Percentiles rank a stretch among this genome's conserved stretches.
phyloP scores from a whole-genome alignment of 352 stramenopile genomes.

The Globisporangium rhizosaccharum region DNA sequence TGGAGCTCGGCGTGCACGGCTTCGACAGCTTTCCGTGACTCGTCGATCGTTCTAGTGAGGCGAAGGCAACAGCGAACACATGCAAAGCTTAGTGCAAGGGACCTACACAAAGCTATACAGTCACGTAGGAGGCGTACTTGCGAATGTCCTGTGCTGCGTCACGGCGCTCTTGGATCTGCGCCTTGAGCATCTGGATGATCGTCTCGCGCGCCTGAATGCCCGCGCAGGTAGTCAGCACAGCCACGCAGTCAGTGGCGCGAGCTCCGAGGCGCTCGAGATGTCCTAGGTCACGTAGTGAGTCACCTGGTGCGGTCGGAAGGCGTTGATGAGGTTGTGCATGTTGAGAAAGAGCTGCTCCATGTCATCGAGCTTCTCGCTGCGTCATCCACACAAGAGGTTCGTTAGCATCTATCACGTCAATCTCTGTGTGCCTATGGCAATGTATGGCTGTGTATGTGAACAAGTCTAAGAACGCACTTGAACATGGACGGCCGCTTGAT shows the following conservation, averaged over 20 bases:
- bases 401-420: not conserved
- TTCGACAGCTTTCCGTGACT: slow-evolving; percentile 54
- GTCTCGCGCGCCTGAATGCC: slow-evolving; percentile 50
- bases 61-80: not conserved
- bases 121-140: slow-evolving; percentile 15
- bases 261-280: too few species aligned
- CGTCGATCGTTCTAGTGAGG: slow-evolving; percentile 48
- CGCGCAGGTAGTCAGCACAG: not conserved
- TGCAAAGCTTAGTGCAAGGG: not conserved
- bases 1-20: slow-evolving; percentile 56
- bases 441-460: not conserved
- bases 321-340: slow-evolving; percentile 89
- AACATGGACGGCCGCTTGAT: slow-evolving; percentile 75
- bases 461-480: slow-evolving; percentile 43
- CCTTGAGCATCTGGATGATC: slow-evolving; percentile 79
- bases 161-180: slow-evolving; percentile 68
- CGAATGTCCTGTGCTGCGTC: slow-evolving; percentile 71
- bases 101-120: not conserved
- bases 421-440: not conserved
- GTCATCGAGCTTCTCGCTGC: slow-evolving; percentile 79
- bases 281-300: too few species aligned
- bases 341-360: slow-evolving; percentile 85
- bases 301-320: slow-evolving; percentile 79
- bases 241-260: too few species aligned
- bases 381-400: not conserved